phyloP scores from a whole-genome alignment of 2,329 filamentous ascomycete species.

The Botryotinia globosa region DNA sequence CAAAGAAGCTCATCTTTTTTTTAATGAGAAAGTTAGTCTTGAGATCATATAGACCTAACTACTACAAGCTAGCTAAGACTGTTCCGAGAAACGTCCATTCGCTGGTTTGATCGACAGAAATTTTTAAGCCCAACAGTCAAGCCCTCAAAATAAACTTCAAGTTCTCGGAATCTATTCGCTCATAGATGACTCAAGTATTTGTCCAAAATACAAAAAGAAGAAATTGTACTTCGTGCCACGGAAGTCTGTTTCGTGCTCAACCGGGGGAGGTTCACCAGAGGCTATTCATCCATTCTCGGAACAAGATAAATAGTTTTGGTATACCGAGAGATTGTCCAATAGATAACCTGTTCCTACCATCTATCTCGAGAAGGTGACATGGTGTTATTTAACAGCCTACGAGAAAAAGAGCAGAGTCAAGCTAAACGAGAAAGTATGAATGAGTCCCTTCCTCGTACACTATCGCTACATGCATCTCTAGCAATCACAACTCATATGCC shows the following conservation, averaged over 20 bases:
- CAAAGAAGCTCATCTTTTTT: not conserved
- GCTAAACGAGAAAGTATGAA: not conserved
- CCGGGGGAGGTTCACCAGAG: not conserved
- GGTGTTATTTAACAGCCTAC: not conserved
- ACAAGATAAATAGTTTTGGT: not conserved
- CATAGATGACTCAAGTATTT: not conserved
- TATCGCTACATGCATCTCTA: not conserved
- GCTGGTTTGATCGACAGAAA: not conserved
- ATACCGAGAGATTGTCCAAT: not conserved
- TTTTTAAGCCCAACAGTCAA: not conserved
- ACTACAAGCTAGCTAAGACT: not conserved
- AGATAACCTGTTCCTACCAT: not conserved
- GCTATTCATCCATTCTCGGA: not conserved
- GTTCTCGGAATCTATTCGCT: not conserved
- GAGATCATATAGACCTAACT: not conserved
- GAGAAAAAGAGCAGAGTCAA: not conserved
- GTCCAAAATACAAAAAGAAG: not conserved
- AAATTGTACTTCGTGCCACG: not conserved
- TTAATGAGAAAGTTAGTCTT: not conserved
- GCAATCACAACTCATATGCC: not conserved
- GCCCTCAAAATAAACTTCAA: not conserved
- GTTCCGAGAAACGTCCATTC: not conserved
- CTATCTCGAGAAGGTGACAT: not conserved
- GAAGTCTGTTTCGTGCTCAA: not conserved
- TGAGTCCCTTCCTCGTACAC: not conserved